A percentile compares a stretch with the other conserved stretches of the same genome.
Evolutionary conservation across 169 alveolate genomes (phyloP).

Genomic region (Cryptosporidium baileyi): DNA sequence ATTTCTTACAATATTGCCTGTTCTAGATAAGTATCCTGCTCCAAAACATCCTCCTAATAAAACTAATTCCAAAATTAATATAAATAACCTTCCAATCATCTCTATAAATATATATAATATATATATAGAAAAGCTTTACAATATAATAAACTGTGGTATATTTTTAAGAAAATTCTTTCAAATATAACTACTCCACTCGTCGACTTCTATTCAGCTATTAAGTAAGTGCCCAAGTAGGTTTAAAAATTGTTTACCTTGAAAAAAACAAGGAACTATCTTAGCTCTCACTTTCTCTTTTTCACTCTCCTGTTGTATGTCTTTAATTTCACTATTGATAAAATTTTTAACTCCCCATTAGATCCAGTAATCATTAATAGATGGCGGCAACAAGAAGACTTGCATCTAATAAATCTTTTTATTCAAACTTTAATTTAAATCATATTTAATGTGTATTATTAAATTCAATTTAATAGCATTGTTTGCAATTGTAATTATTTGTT

Average conservation of each 20-base stretch:
- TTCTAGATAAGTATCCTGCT: constrained; percentile 38
- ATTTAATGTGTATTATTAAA: neutral
- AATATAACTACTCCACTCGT: neutral
- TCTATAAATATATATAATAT: neutral
- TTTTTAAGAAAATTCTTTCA: neutral
- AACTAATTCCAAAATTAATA: constrained; percentile 30
- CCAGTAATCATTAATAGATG: constrained; percentile 66
- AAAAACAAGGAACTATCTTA: constrained; percentile 50
- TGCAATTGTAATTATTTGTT: no score
- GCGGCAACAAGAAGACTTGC: constrained; percentile 64
- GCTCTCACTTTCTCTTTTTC: constrained; percentile 47
- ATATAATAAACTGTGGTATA: no score
- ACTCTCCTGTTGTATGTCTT: constrained; percentile 41
- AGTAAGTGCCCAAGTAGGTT: constrained; percentile 35
- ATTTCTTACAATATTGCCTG: constrained; percentile 33
- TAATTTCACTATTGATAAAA: constrained; percentile 13
- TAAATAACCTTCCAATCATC: neutral
- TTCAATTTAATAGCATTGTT: no score
- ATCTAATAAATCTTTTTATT: constrained; percentile 46
- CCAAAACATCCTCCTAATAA: constrained; percentile 64
- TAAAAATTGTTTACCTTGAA: neutral
- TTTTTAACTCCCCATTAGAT: constrained; percentile 53
- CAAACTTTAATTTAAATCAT: neutral
- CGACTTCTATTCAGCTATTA: neutral
- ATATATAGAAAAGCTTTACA: neutral